Conservation (phyloP, 2,329 filamentous ascomycete genomes). For the Aspergillus sp. region DNA sequence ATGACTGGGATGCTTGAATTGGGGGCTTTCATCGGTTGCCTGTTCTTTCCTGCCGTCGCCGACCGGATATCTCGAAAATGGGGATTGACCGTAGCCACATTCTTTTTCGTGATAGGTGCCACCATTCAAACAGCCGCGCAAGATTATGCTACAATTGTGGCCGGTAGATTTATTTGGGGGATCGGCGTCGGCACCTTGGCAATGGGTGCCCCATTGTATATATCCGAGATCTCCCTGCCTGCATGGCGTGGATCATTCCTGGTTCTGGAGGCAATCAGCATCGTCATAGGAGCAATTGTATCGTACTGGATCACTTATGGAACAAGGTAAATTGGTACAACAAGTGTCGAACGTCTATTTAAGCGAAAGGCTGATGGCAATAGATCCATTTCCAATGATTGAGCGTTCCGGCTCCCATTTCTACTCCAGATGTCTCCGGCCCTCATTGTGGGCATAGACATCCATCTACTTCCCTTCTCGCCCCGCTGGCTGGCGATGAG, state of each 20-base stretch:
- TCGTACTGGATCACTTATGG: constrained; percentile 49
- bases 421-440: constrained; percentile 48
- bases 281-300: constrained; percentile 29
- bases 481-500: constrained; percentile 54
- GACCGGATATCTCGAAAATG: constrained; percentile 48
- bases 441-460: constrained; percentile 29
- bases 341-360: background rate
- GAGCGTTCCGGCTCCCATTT: constrained; percentile 52
- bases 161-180: constrained; percentile 41
- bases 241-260: constrained; percentile 26
- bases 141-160: constrained; percentile 33
- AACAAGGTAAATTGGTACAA: constrained; percentile 35
- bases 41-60: constrained; percentile 41
- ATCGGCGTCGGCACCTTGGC: constrained; percentile 40
- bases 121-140: constrained; percentile 39
- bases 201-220: constrained; percentile 53
- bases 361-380: too few species aligned
- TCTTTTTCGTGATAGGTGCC: constrained; percentile 48
- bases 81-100: constrained; percentile 34
- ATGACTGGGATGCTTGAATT: constrained; percentile 50
- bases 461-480: constrained; percentile 53
- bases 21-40: constrained; percentile 37
- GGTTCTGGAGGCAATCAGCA: constrained; percentile 27
- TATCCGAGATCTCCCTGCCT: constrained; percentile 48
- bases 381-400: constrained; percentile 30